Conservation (phyloP, 1,284 basidiomycete species). For the Irpex rosettiformis region DNA sequence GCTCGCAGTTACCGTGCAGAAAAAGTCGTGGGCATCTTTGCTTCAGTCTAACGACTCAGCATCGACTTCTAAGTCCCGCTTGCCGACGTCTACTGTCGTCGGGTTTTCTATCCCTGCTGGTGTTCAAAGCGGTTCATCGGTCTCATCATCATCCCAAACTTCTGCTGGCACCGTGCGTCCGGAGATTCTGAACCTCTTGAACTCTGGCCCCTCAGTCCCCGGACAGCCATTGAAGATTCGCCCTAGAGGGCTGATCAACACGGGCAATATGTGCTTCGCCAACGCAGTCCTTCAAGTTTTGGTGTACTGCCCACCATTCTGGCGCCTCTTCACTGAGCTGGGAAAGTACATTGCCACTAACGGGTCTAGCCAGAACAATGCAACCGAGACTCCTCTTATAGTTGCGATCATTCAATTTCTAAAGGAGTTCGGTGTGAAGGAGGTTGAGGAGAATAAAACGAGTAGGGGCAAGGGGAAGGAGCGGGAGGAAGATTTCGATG, state of each 20-base stretch:
- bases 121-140: constrained; percentile 5
- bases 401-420: constrained; percentile 84
- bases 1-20: constrained; percentile 24
- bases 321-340: constrained; percentile 74
- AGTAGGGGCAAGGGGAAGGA: constrained; percentile 34
- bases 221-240: constrained; percentile 39
- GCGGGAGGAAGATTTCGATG: constrained; percentile 39
- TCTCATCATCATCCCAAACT: constrained; percentile 16
- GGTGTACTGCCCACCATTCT: constrained; percentile 87
- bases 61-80: constrained; percentile 36
- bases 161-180: constrained; percentile 45
- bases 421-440: constrained; percentile 64
- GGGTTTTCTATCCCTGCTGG: constrained; percentile 63
- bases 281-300: constrained; percentile 93
- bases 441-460: constrained; percentile 27
- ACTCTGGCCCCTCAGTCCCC: constrained; percentile 37
- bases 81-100: constrained; percentile 63
- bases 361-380: constrained; percentile 31
- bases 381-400: constrained; percentile 70
- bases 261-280: constrained; percentile 97
- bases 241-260: constrained; percentile 89
- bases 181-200: constrained; percentile 56
- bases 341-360: constrained; percentile 44
- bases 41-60: constrained; percentile 43
- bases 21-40: constrained; percentile 78